Conservation (phyloP, 768 basidiomycete genomes). For the Suillus tomentosus region DNA sequence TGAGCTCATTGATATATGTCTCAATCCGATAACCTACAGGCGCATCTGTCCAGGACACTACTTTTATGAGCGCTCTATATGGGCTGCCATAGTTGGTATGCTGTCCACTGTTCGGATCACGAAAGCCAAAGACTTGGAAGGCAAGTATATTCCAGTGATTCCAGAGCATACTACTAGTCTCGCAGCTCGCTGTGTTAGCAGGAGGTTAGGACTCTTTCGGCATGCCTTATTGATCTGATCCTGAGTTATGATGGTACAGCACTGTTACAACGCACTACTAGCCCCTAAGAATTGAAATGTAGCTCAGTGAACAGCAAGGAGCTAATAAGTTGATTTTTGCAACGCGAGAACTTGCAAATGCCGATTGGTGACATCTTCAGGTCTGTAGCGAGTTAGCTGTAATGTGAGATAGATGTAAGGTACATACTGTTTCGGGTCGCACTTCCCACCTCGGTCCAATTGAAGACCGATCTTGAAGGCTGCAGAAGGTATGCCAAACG, state of each 20-base stretch:
- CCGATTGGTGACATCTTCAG: too few species aligned
- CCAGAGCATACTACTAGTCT: slow-evolving; percentile 6
- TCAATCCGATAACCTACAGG: neutral
- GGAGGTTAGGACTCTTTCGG: too few species aligned
- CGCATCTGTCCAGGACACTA: slow-evolving; percentile 14
- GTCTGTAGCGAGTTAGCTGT: too few species aligned
- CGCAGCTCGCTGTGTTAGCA: slow-evolving; percentile 2
- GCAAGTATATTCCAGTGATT: slow-evolving; percentile 6
- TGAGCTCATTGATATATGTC: neutral
- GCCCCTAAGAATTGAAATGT: neutral
- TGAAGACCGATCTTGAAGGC: too few species aligned
- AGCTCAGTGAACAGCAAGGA: neutral
- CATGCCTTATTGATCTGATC: neutral
- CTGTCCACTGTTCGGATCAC: slow-evolving; percentile 13
- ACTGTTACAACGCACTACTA: neutral
- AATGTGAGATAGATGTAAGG: too few species aligned
- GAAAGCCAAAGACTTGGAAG: slow-evolving; percentile 10
- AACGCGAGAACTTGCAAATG: too few species aligned
- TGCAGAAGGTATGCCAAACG: too few species aligned
- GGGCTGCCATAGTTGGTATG: slow-evolving; percentile 9
- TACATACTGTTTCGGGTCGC: too few species aligned
- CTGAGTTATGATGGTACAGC: neutral
- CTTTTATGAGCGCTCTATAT: slow-evolving; percentile 8
- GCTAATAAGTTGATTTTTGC: slow-evolving; percentile 28
- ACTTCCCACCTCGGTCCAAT: too few species aligned